Percentiles rank a stretch among this genome's conserved stretches.
These are phyloP conservation scores for Monascus ruber DNA, from an alignment of 2,329 filamentous ascomycete species.

Conservation along the genomic window DNA sequence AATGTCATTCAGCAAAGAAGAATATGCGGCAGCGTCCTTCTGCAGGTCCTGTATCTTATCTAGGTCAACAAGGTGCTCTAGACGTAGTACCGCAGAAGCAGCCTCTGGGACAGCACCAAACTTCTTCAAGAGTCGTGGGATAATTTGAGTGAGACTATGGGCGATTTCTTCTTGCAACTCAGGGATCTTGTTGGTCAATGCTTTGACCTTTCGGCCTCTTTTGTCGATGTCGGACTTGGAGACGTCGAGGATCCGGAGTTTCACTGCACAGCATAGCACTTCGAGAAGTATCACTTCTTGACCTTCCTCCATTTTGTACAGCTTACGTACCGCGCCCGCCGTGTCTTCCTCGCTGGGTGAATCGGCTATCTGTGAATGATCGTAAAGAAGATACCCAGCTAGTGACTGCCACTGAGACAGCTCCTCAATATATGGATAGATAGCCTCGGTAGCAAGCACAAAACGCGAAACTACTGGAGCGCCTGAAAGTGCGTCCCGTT, in stretches of 20 bases:
- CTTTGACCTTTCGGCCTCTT: conserved; percentile 45
- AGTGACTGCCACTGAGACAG: conserved; percentile 79
- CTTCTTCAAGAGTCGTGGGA: conserved; percentile 81
- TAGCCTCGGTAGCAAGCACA: conserved; percentile 69
- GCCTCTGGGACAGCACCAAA: conserved; percentile 84
- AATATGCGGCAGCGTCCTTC: conserved; percentile 72
- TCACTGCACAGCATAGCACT: conserved; percentile 72
- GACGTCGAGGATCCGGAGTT: conserved; percentile 55
- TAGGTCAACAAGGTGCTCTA: conserved; percentile 78
- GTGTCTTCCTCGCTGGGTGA: conserved; percentile 45
- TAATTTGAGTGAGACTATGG: conserved; percentile 62
- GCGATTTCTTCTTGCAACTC: conserved; percentile 71
- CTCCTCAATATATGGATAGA: conserved; percentile 73
- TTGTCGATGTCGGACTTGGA: conserved; percentile 50
- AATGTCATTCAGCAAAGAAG: conserved; percentile 75
- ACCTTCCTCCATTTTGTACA: conserved; percentile 59
- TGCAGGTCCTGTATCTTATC: conserved; percentile 80
- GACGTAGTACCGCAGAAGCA: conserved; percentile 69
- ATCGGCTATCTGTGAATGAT: conserved; percentile 60
- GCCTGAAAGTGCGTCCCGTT: conserved; percentile 41
- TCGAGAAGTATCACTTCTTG: conserved; percentile 83
- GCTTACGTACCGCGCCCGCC: conserved; percentile 54
- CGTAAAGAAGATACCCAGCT: conserved; percentile 81
- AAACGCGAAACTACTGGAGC: conserved; percentile 67
- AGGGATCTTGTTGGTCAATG: conserved; percentile 48